These are phyloP conservation scores for Phyllosticta ampelicida DNA, from an alignment of 2,329 filamentous ascomycete genomes.

Conservation along the genomic window DNA sequence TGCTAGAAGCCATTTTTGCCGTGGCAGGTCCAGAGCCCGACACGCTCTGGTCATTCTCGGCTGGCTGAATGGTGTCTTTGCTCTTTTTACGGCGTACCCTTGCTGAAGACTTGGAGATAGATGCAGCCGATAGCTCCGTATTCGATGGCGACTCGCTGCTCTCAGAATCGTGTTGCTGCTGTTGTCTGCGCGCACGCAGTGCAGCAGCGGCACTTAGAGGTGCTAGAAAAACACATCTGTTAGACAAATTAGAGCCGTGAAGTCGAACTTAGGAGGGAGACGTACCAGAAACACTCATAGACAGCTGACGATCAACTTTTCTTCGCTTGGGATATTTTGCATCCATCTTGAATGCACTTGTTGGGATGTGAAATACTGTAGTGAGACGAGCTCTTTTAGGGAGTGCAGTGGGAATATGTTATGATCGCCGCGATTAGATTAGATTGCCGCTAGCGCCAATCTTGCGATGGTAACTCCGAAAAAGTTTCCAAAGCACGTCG, in stretches of 20 bases:
- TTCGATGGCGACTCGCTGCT: neutral
- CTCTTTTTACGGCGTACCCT: neutral
- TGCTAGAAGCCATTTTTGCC: neutral
- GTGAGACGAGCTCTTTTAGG: neutral
- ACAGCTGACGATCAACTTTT: neutral
- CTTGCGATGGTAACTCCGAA: neutral
- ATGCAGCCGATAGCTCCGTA: neutral
- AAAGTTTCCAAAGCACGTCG: slow-evolving; percentile 6
- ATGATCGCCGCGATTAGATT: slow-evolving; percentile 6
- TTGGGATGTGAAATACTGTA: neutral
- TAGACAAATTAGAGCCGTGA: slow-evolving; percentile 5
- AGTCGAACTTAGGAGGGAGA: neutral
- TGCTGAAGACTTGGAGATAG: neutral
- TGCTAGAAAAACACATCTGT: slow-evolving; percentile 2
- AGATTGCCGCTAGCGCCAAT: slow-evolving; percentile 4
- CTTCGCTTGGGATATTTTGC: slow-evolving; percentile 1
- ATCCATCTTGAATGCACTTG: neutral
- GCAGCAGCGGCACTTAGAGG: slow-evolving; percentile 8
- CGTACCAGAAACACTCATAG: neutral
- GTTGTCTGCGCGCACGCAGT: slow-evolving; percentile 2
- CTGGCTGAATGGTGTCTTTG: neutral
- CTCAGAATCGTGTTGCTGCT: neutral
- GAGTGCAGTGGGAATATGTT: slow-evolving; percentile 2
- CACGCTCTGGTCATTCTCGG: neutral
- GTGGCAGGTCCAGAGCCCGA: neutral